Percentiles rank a stretch among this genome's conserved stretches.
Conservation (phyloP, 192 early-diverging fungal genomes). For the Podila clonocystis region DNA sequence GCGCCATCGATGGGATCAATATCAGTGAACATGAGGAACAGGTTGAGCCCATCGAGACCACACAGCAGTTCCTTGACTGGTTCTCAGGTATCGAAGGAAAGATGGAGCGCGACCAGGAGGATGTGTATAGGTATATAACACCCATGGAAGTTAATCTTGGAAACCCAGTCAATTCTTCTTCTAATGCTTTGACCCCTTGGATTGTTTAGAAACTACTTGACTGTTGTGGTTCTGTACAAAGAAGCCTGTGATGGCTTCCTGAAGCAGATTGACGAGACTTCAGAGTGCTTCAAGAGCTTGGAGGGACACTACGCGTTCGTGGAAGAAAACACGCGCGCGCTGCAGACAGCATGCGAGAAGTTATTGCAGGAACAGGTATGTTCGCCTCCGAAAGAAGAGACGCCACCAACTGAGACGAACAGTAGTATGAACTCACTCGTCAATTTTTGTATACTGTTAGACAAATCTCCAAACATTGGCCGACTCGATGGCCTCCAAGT, state of each 20-base stretch:
- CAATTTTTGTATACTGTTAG: conserved; percentile 19
- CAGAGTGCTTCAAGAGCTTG: conserved; percentile 69
- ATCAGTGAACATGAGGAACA: conserved; percentile 46
- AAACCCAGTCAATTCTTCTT: no score
- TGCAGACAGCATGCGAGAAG: conserved; percentile 84
- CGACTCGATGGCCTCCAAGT: conserved; percentile 63
- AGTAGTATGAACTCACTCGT: background rate
- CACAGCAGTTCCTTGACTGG: conserved; percentile 96
- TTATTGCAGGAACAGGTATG: conserved; percentile 74
- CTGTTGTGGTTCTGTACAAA: conserved; percentile 65
- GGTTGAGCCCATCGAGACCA: conserved; percentile 79
- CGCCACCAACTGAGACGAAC: background rate
- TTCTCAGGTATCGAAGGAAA: conserved; percentile 81
- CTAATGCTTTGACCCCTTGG: no score
- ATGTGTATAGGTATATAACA: conserved; percentile 72
- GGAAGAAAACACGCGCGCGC: conserved; percentile 74
- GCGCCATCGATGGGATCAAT: conserved; percentile 11
- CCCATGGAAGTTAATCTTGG: no score
- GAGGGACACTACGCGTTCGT: conserved; percentile 81
- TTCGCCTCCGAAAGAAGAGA: background rate
- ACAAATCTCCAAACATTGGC: conserved; percentile 68
- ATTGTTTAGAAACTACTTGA: conserved; percentile 66
- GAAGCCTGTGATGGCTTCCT: conserved; percentile 76
- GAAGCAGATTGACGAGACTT: conserved; percentile 62
- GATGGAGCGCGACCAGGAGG: conserved; percentile 90